phyloP scores from a whole-genome alignment of 2,329 filamentous ascomycete species.

The Fusarium xylarioides region DNA sequence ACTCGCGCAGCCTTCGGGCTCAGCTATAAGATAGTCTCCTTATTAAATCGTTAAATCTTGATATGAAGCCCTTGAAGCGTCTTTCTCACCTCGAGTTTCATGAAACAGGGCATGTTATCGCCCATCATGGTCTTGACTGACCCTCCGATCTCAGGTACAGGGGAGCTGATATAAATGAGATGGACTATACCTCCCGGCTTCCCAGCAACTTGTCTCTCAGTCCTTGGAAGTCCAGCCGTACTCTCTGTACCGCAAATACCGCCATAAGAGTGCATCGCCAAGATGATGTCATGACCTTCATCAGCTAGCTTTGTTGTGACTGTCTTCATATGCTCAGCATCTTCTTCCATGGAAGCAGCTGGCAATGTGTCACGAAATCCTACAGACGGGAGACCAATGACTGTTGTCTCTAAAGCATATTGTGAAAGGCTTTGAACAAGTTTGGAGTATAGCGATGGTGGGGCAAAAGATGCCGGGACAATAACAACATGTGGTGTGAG shows the following conservation, averaged over 20 bases:
- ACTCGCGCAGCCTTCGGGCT: background rate
- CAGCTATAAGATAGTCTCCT: background rate
- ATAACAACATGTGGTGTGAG: background rate
- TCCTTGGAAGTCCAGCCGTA: fast-evolving
- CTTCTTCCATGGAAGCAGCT: background rate
- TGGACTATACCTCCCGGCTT: fast-evolving
- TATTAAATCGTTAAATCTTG: too few species aligned
- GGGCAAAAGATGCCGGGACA: background rate
- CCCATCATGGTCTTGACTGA: background rate
- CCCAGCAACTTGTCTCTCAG: fast-evolving
- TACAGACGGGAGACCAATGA: background rate
- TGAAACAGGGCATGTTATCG: background rate
- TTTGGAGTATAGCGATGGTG: background rate
- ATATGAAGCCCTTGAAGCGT: too few species aligned
- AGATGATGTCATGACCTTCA: background rate
- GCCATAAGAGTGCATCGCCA: background rate
- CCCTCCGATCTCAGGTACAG: background rate
- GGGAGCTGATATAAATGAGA: background rate
- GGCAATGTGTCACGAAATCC: background rate
- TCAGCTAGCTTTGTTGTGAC: background rate
- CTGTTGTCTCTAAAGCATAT: background rate
- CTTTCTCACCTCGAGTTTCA: background rate
- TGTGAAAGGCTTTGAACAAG: background rate
- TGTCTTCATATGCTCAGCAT: background rate
- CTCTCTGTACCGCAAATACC: background rate